Conservation (phyloP, 805 yeast species). For the Wickerhamomyces bisporus region DNA sequence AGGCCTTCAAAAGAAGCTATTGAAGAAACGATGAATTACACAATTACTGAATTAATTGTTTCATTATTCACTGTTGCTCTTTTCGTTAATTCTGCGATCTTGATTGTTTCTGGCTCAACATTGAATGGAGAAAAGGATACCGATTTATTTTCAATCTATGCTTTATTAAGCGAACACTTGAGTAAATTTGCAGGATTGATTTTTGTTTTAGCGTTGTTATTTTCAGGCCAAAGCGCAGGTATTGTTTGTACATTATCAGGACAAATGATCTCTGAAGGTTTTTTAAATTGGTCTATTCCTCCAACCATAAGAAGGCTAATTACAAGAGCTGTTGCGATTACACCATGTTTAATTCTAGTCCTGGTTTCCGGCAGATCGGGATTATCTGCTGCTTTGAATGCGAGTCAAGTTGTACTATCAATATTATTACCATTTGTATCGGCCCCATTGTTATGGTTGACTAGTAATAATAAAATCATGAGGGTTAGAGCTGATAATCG, state of each 20-base stretch:
- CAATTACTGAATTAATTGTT: slow-evolving; percentile 75
- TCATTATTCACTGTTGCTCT: slow-evolving; percentile 86
- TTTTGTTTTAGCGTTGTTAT: slow-evolving; percentile 78
- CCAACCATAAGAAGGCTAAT: slow-evolving; percentile 78
- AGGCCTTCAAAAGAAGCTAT: slow-evolving; percentile 81
- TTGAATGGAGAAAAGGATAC: slow-evolving; percentile 45
- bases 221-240: slow-evolving; percentile 90
- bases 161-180: slow-evolving; percentile 52
- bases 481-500: slow-evolving; percentile 36
- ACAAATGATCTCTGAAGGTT: slow-evolving; percentile 93
- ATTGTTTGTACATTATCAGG: slow-evolving; percentile 94
- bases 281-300: slow-evolving; percentile 70
- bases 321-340: slow-evolving; percentile 79
- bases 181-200: slow-evolving; percentile 78
- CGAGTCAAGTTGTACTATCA: slow-evolving; percentile 80
- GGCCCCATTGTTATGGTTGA: slow-evolving; percentile 82
- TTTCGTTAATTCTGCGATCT: slow-evolving; percentile 84
- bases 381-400: slow-evolving; percentile 67
- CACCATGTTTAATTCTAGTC: slow-evolving; percentile 79
- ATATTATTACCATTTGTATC: slow-evolving; percentile 78
- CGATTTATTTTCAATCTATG: slow-evolving; percentile 77
- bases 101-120: slow-evolving; percentile 92
- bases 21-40: slow-evolving; percentile 71
- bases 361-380: slow-evolving; percentile 78
- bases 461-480: slow-evolving; percentile 67